phyloP scores from a whole-genome alignment of 495 filamentous ascomycete species.

The Penicillium silybi region DNA sequence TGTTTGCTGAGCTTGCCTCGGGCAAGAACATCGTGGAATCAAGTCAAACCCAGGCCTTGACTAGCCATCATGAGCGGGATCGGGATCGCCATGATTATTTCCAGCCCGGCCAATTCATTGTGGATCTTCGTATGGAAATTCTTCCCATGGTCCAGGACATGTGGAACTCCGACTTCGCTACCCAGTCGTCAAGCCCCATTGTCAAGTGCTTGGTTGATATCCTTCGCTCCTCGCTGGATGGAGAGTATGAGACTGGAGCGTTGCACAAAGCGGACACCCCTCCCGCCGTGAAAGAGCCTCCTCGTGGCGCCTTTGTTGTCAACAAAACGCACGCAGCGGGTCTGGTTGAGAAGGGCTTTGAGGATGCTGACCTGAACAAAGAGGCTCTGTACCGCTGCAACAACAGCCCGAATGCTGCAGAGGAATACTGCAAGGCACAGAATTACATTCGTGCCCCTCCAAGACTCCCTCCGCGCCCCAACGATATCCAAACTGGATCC shows the following conservation, averaged over 20 bases:
- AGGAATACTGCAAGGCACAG: conserved; percentile 71
- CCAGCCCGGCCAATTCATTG: conserved; percentile 70
- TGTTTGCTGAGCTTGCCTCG: conserved; percentile 71
- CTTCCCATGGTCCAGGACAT: conserved; percentile 73
- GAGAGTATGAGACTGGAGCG: conserved; percentile 67
- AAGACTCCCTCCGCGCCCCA: conserved; percentile 58
- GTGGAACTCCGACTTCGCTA: conserved; percentile 70
- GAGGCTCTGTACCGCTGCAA: conserved; percentile 83
- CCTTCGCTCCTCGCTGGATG: conserved; percentile 71
- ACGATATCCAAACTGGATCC: conserved; percentile 49
- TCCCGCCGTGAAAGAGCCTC: conserved; percentile 29
- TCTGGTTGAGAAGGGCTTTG: conserved; percentile 45
- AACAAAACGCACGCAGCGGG: conserved; percentile 41
- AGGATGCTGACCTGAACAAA: conserved; percentile 54
- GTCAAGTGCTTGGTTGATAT: conserved; percentile 81
- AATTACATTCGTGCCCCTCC: conserved; percentile 36
- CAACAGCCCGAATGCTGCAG: conserved; percentile 53
- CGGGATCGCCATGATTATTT: conserved; percentile 63
- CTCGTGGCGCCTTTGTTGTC: conserved; percentile 44
- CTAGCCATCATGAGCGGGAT: conserved; percentile 51
- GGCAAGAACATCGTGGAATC: conserved; percentile 78
- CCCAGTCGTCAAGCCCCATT: conserved; percentile 69
- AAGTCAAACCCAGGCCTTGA: conserved; percentile 58
- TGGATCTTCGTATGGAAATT: conserved; percentile 81
- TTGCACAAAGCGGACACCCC: conserved; percentile 56